Evolutionary conservation across 345 rosid genomes (phyloP).

Genomic region (Bruguiera sexangula): DNA sequence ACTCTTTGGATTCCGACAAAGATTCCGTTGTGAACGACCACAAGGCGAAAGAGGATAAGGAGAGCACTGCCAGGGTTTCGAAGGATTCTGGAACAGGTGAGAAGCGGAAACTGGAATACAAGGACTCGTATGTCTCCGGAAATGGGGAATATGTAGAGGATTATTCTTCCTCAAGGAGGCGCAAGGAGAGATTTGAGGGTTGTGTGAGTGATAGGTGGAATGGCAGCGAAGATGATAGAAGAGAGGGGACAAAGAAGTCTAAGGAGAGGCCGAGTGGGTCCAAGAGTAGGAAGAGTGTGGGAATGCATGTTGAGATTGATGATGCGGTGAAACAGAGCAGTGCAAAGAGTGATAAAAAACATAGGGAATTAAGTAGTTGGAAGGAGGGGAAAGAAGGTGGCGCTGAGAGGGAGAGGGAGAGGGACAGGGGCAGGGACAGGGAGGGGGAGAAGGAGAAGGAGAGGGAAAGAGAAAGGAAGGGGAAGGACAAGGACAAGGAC

Average conservation of each 20-base stretch:
- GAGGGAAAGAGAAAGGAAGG: slow-evolving; percentile 26
- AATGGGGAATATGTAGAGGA: slow-evolving; percentile 69
- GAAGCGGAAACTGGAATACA: slow-evolving; percentile 55
- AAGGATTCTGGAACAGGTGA: slow-evolving; percentile 60
- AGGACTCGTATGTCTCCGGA: slow-evolving; percentile 43
- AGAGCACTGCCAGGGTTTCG: slow-evolving; percentile 43
- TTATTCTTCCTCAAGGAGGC: slow-evolving; percentile 53
- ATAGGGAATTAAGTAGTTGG: slow-evolving; percentile 51
- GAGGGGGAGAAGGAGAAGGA: too few species aligned
- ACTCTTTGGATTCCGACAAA: slow-evolving; percentile 85
- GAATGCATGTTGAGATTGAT: slow-evolving; percentile 35
- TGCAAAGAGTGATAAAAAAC: slow-evolving; percentile 61
- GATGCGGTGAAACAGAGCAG: slow-evolving; percentile 46
- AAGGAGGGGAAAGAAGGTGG: slow-evolving; percentile 57
- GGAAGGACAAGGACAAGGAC: slow-evolving; percentile 43
- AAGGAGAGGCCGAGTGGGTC: slow-evolving; percentile 53
- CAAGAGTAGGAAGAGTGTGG: slow-evolving; percentile 56
- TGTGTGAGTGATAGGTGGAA: slow-evolving; percentile 72
- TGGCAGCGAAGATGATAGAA: slow-evolving; percentile 53
- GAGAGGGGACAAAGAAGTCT: slow-evolving; percentile 48
- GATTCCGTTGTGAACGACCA: slow-evolving; percentile 62
- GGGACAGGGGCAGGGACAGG: slow-evolving; percentile 21
- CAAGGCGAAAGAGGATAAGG: slow-evolving; percentile 47
- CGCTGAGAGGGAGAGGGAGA: slow-evolving; percentile 37
- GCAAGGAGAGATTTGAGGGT: slow-evolving; percentile 56